Evolutionary conservation across 768 basidiomycete genomes (phyloP).

Genomic region (Hericium rajendrae): DNA sequence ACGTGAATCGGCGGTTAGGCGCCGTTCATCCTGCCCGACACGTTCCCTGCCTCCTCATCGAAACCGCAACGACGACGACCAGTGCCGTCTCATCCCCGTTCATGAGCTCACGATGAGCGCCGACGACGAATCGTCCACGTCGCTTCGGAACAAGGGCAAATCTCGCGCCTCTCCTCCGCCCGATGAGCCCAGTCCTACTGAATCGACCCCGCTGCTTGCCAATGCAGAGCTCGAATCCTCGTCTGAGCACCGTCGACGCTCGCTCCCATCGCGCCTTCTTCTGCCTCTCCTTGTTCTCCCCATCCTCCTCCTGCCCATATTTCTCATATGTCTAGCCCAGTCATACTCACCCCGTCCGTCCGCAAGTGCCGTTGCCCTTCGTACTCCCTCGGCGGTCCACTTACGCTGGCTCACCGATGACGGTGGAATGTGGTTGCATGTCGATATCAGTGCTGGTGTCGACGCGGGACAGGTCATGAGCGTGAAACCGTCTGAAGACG

Average conservation of each 20-base stretch:
- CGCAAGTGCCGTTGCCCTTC: slow-evolving; percentile 47
- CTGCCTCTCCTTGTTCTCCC: slow-evolving; percentile 35
- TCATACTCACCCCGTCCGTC: slow-evolving; percentile 51
- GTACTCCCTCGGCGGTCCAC: slow-evolving; percentile 52
- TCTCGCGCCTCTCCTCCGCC: slow-evolving; percentile 23
- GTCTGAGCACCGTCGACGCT: slow-evolving; percentile 26
- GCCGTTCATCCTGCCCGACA: background rate
- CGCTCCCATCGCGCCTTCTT: slow-evolving; percentile 48
- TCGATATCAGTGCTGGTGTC: slow-evolving; percentile 52
- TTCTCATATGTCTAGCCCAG: slow-evolving; percentile 40
- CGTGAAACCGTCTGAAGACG: slow-evolving; percentile 35
- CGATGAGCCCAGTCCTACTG: slow-evolving; percentile 24
- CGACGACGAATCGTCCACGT: background rate
- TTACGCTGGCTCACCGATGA: slow-evolving; percentile 51
- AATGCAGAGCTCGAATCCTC: slow-evolving; percentile 18
- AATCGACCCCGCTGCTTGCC: slow-evolving; percentile 46
- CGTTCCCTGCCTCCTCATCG: background rate
- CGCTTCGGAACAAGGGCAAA: slow-evolving; percentile 35
- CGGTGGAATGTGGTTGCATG: slow-evolving; percentile 49
- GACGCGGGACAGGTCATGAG: slow-evolving; percentile 56
- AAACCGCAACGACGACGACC: background rate
- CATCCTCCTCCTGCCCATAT: slow-evolving; percentile 22
- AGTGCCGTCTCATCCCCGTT: background rate
- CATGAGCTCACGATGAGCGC: background rate
- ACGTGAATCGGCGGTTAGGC: too few species aligned